Base-by-base conservation (phyloP, 2,329 filamentous ascomycete species). In the Juglanconis oblonga region DNA sequence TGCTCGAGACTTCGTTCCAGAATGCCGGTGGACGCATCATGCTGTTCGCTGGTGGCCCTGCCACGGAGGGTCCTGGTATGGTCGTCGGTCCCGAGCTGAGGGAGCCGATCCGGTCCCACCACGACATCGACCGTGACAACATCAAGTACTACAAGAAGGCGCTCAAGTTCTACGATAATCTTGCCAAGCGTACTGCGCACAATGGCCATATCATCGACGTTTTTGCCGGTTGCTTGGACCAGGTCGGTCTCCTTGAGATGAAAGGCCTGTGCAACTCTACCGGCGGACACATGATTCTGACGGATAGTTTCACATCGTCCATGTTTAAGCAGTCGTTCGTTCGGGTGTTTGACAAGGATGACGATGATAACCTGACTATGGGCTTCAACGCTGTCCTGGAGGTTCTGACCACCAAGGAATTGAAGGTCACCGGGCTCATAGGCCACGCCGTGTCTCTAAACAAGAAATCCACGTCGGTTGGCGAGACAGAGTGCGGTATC, bases 101-200 rank as follows among this genome's bases (percentile, higher is more conserved):
- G 73, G 95, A 99, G 74, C 92, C 96, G 9, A 98, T 99, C 66
- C 89, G 95, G 71, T 98, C 94, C 47, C 95, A 99, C 77, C 95
- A 99, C 76, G 95, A 99, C 70, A 99, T 99, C 74, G 95, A 99
- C 73, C 87, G 93, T 60, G 95, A 99, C 76, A 97, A 97, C 73
- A 96, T 97, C 79, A 99, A 99, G 76, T 97, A 98, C 78, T 98
- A 96, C 79, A 99, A 99, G 83, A 99, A 99, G 79, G 95, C 95
- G 29, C 77, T 97, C 54, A 99, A 98, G 87, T 98, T 97, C 75
- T 99, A 98, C 73, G 95, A 99, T 64, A 90, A 86, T 65, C 84
- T 99, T 48, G 93, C 95, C 5, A 98, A 98, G 78, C 87, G 95
- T 62, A 92, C 92, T 24, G 91, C 95, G 13, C 93, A 98, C 75